Evolutionary conservation across 2,329 filamentous ascomycete species (phyloP).

Genomic region (Trichoderma cornu-damae): DNA sequence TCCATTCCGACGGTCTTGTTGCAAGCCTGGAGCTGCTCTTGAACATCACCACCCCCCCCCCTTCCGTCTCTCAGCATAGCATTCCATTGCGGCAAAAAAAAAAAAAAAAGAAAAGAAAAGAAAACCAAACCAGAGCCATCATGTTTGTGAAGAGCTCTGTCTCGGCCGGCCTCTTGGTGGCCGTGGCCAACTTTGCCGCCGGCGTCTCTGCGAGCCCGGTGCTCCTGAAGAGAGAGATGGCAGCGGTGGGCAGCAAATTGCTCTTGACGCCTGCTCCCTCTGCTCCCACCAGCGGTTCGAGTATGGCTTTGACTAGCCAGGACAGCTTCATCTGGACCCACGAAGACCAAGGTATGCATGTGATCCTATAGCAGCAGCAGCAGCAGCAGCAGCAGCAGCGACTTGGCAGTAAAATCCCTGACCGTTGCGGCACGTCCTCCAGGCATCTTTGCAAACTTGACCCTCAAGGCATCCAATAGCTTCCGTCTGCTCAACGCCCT

Average conservation of each 20-base stretch:
- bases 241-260: not conserved
- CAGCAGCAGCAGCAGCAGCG: too few species aligned
- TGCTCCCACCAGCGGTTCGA: not conserved
- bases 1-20: not conserved
- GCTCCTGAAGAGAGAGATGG: not conserved
- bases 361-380: too few species aligned
- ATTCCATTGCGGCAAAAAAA: not conserved
- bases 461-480: not conserved
- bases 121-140: not conserved
- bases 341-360: conserved; percentile 9
- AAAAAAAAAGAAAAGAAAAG: not conserved
- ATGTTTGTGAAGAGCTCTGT: conserved; percentile 10
- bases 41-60: too few species aligned
- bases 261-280: not conserved
- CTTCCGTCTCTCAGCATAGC: not conserved
- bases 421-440: not conserved
- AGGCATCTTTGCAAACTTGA: conserved; percentile 16
- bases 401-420: not conserved
- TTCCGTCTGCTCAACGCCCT: conserved; percentile 10
- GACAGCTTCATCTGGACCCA: conserved; percentile 11
- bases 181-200: not conserved
- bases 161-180: conserved; percentile 6
- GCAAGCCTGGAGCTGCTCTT: not conserved
- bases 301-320: not conserved
- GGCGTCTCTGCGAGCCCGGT: conserved; percentile 5